Conservation (phyloP, 495 filamentous ascomycete genomes). For the Neurospora intermedia region DNA sequence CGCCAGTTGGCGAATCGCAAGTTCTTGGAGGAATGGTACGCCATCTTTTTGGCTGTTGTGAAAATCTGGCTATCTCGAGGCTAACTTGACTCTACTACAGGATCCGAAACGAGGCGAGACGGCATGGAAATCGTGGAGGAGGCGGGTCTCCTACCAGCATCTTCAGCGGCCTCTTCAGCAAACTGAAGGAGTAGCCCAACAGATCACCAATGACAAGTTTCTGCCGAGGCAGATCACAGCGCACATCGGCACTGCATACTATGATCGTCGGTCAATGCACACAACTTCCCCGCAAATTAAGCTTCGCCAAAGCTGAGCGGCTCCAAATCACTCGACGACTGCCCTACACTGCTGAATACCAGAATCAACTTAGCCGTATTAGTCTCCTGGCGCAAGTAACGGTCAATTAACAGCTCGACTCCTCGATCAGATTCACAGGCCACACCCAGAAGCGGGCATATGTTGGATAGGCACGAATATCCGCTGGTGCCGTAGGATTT, state of each 20-base stretch:
- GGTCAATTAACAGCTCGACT: not conserved
- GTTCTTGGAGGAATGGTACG: conserved; percentile 40
- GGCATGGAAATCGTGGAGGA: conserved; percentile 34
- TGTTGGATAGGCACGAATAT: not conserved
- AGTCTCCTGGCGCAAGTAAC: not conserved
- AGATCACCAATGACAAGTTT: not conserved
- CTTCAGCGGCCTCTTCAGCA: conserved; percentile 38
- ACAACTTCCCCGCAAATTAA: not conserved
- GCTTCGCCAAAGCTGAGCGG: not conserved
- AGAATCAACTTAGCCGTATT: not conserved
- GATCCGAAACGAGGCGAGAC: conserved; percentile 48
- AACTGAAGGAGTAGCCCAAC: conserved; percentile 2
- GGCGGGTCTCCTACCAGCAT: conserved; percentile 25
- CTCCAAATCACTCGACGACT: not conserved
- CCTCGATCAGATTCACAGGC: not conserved
- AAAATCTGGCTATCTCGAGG: not conserved
- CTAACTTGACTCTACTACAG: conserved; percentile 10
- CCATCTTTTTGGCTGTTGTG: not conserved
- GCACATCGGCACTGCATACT: not conserved
- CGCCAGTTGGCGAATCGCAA: conserved; percentile 41
- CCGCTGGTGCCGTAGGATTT: not conserved
- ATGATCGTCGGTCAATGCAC: not conserved
- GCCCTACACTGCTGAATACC: not conserved
- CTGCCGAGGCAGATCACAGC: not conserved
- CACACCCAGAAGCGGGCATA: not conserved